Evolutionary conservation across 257 asterid species (phyloP).

Genomic region (Knoxia roxburghii): DNA sequence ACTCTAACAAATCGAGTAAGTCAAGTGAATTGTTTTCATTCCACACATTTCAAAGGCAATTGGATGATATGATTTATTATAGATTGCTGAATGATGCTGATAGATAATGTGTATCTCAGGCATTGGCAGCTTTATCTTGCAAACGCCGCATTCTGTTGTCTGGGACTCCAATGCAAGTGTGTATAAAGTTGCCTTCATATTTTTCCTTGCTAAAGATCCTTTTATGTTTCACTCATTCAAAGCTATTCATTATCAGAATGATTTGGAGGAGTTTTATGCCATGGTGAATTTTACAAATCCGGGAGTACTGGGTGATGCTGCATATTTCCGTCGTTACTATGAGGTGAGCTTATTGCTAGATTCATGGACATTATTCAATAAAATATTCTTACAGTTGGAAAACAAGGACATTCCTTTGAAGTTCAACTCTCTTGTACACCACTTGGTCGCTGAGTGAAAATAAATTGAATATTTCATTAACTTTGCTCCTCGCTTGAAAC

Average conservation of each 20-base stretch:
- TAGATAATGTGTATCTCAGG: slow-evolving; percentile 48
- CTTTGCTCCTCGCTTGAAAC: background rate
- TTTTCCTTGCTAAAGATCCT: slow-evolving; percentile 9
- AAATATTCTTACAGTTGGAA: background rate
- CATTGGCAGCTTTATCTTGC: slow-evolving; percentile 86
- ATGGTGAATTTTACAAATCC: slow-evolving; percentile 98
- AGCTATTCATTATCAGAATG: slow-evolving; percentile 50
- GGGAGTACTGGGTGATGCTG: slow-evolving; percentile 86
- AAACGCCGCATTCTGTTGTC: slow-evolving; percentile 80
- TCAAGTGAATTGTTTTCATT: slow-evolving; percentile 16
- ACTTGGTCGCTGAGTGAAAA: background rate
- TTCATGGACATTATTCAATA: background rate
- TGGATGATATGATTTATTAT: background rate
- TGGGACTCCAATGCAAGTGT: slow-evolving; percentile 99
- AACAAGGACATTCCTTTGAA: background rate
- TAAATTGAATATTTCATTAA: background rate
- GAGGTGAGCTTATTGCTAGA: slow-evolving; percentile 53
- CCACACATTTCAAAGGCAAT: background rate
- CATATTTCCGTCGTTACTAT: slow-evolving; percentile 81
- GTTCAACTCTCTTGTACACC: background rate
- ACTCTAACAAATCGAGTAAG: slow-evolving; percentile 94
- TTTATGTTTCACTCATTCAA: slow-evolving; percentile 10
- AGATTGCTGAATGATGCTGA: slow-evolving; percentile 14
- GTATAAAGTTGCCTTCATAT: slow-evolving; percentile 19
- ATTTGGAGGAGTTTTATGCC: slow-evolving; percentile 95